These are phyloP conservation scores for Chlamydomonas applanata DNA, from an alignment of 139 green algal genomes.

Conservation along the genomic window DNA sequence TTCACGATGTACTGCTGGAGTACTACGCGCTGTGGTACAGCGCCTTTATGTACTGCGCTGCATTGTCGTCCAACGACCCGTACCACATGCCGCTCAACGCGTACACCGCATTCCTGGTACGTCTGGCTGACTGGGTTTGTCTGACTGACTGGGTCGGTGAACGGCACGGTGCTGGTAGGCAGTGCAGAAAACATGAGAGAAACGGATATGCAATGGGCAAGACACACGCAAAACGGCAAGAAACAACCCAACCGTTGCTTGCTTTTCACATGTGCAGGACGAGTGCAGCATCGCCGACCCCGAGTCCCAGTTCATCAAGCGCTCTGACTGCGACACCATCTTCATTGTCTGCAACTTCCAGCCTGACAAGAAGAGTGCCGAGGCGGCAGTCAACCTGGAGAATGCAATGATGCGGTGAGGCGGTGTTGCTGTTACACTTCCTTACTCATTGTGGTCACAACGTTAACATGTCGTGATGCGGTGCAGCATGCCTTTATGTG, in stretches of 20 bases:
- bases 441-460: too few species aligned
- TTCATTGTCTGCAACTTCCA: constrained; percentile 85
- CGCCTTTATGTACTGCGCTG: constrained; percentile 64
- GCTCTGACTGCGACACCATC: constrained; percentile 78
- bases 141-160: background rate
- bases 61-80: constrained; percentile 55
- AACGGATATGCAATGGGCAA: too few species aligned
- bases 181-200: too few species aligned
- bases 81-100: constrained; percentile 70
- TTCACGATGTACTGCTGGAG: constrained; percentile 61
- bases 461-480: too few species aligned
- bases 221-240: too few species aligned
- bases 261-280: constrained; percentile 47
- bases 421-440: too few species aligned
- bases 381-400: constrained; percentile 58
- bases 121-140: background rate
- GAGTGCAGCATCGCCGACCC: constrained; percentile 68
- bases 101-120: constrained; percentile 20
- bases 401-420: constrained; percentile 62
- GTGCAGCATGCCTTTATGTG: too few species aligned
- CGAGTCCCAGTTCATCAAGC: constrained; percentile 65
- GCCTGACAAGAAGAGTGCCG: constrained; percentile 62
- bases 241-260: too few species aligned
- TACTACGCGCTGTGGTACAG: constrained; percentile 35
- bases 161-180: background rate